Evolutionary conservation across 164 flowering plant species (phyloP).

Genomic region (Sextonia rubra): DNA sequence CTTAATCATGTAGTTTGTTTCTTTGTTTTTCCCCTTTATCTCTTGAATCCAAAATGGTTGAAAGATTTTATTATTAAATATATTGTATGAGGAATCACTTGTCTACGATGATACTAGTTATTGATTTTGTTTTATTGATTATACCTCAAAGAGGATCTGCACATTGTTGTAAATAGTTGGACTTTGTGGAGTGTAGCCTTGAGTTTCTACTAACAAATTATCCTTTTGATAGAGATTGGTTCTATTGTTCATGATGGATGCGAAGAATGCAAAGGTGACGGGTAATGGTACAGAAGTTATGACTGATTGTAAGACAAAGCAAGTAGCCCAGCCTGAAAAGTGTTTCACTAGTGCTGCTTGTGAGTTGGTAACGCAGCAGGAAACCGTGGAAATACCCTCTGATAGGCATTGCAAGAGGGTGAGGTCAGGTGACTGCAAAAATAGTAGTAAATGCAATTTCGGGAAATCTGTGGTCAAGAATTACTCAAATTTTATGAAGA

Average conservation of each 20-base stretch:
- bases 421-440: slow-evolving; percentile 38
- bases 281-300: slow-evolving; percentile 39
- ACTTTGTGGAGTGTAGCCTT: not conserved
- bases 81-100: no score
- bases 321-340: slow-evolving; percentile 31
- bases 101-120: no score
- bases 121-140: not conserved
- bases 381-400: slow-evolving; percentile 14
- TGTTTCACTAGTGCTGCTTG: slow-evolving; percentile 33
- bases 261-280: slow-evolving; percentile 71
- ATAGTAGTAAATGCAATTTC: slow-evolving; percentile 17
- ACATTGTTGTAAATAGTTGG: not conserved
- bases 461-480: slow-evolving; percentile 37
- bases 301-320: slow-evolving; percentile 58
- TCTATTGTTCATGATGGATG: slow-evolving; percentile 54
- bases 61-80: no score
- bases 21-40: no score
- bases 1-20: no score
- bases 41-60: no score
- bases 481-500: slow-evolving; percentile 60
- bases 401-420: slow-evolving; percentile 38
- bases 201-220: no score
- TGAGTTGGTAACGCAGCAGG: not conserved
- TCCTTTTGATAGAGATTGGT: no score
- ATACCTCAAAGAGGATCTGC: not conserved